Conservation (phyloP, 2,329 filamentous ascomycete species). For the Xylaria sp. region DNA sequence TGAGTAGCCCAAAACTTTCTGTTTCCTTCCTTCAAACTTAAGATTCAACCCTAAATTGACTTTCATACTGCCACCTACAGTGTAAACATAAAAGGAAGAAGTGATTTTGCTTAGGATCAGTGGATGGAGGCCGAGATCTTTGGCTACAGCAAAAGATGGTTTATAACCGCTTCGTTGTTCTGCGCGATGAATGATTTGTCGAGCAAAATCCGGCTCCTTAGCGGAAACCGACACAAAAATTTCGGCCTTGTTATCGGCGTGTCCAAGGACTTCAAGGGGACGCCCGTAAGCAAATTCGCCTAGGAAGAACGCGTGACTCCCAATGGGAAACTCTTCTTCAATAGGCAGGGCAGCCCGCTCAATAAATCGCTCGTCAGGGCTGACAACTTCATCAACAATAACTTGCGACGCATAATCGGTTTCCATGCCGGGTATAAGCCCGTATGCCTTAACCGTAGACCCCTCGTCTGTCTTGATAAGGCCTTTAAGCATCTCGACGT, state of each 20-base stretch:
- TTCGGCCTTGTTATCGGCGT: constrained; percentile 78
- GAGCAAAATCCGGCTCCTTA: constrained; percentile 84
- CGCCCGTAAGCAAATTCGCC: constrained; percentile 93
- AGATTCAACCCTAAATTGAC: constrained; percentile 94
- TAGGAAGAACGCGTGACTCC: constrained; percentile 88
- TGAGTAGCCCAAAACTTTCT: constrained; percentile 96
- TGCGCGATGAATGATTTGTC: constrained; percentile 74
- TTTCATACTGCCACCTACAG: constrained; percentile 76
- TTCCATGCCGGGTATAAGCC: constrained; percentile 83
- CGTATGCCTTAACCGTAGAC: constrained; percentile 92
- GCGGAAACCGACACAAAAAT: constrained; percentile 79
- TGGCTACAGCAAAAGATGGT: constrained; percentile 89
- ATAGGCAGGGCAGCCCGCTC: constrained; percentile 89
- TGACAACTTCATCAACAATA: constrained; percentile 88
- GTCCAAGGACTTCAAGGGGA: constrained; percentile 82
- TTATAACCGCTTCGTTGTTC: constrained; percentile 79
- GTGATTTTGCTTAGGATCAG: constrained; percentile 95
- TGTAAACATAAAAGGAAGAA: constrained; percentile 86
- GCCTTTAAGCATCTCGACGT: constrained; percentile 94
- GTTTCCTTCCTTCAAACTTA: constrained; percentile 95
- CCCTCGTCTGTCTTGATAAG: constrained; percentile 90
- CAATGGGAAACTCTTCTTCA: constrained; percentile 88
- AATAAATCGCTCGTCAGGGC: constrained; percentile 91
- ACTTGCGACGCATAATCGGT: constrained; percentile 91
- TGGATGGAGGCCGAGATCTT: constrained; percentile 81